These are phyloP conservation scores for Vachellia collinsii DNA, from an alignment of 306 rosid genomes.

Conservation along the genomic window DNA sequence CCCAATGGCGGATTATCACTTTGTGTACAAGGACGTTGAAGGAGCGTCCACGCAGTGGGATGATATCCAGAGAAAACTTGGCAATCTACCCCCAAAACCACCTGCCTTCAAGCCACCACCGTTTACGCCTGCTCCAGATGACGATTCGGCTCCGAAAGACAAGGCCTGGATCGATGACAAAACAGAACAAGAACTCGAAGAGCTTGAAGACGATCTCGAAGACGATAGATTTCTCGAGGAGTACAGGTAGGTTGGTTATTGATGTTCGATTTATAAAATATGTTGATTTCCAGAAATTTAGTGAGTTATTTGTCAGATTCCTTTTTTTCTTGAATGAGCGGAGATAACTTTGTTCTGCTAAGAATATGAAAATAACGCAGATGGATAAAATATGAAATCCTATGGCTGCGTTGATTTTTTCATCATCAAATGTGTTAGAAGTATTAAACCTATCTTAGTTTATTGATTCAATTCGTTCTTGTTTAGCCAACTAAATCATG, in stretches of 20 bases:
- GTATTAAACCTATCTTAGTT: too few relatives aligned
- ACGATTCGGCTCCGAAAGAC: constrained; percentile 66
- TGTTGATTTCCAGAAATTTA: not conserved
- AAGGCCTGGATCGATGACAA: constrained; percentile 80
- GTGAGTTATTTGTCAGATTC: not conserved
- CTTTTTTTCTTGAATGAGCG: not conserved
- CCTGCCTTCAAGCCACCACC: constrained; percentile 83
- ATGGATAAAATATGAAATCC: not conserved
- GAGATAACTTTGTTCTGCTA: not conserved
- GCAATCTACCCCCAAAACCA: constrained; percentile 77
- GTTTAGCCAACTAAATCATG: too few relatives aligned
- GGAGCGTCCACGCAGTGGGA: constrained; percentile 99
- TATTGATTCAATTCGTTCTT: too few relatives aligned
- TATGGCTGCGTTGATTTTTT: constrained; percentile 1
- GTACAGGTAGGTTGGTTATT: constrained; percentile 76
- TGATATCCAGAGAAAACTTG: constrained; percentile 81
- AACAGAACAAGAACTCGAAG: constrained; percentile 78
- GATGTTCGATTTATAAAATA: not conserved
- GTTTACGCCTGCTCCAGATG: constrained; percentile 68
- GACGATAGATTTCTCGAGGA: constrained; percentile 86
- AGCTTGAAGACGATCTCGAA: constrained; percentile 85
- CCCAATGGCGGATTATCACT: constrained; percentile 82
- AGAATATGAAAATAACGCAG: not conserved
- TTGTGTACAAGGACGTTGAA: constrained; percentile 82
- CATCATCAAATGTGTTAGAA: not conserved